Evolutionary conservation across 73 alveolate species (phyloP), one percentile per base, ranked within the genome.

Genomic region (Urostyla sp.): DNA sequence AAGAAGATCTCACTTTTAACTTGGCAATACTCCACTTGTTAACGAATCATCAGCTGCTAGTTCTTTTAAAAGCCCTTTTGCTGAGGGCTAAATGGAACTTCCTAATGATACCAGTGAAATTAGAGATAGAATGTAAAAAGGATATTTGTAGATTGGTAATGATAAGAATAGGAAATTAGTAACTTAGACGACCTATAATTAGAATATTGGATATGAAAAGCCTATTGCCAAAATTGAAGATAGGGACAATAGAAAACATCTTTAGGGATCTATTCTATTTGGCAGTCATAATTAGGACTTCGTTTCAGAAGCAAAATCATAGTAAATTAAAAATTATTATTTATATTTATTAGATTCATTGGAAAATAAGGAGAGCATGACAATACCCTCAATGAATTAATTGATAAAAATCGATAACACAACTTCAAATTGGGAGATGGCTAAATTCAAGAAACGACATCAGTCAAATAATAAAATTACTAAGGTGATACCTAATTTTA

Each of bases 341-440:
- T 16, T 11, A 11, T 59, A 28, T 11, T 32, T 34, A 8, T 11
- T 59, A 59, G 80, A 44, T 44, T 20, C 24, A 11, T 44, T 44
- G 45, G 49, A 16, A 7, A 15, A 13, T 66, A 37, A 44, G 60
- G 31, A 36, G 80, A 66, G 23, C 37, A 28, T n/a, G 80, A 45
- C 6, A 21, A 3, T 2, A 3, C 5, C 15, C 45, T 32, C 15
- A 43, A 66, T 46, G 7, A 26, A 31, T 8, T 66, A 4, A 66
- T 66, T 44, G 80, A 66, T 20, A 66, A 66, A 26, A 66, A 66
- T 26, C 37, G 66, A 66, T 4, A 15, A 4, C 66, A 36, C 5
- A 59, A 66, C 48, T 66, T 66, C 43, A 40, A 66, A 63, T 66
- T 66, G 27, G 80, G 63, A 18, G 66, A 66, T 66, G 76, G 76